phyloP scores from a whole-genome alignment of 768 basidiomycete genomes.

The Amanita polypyramis region DNA sequence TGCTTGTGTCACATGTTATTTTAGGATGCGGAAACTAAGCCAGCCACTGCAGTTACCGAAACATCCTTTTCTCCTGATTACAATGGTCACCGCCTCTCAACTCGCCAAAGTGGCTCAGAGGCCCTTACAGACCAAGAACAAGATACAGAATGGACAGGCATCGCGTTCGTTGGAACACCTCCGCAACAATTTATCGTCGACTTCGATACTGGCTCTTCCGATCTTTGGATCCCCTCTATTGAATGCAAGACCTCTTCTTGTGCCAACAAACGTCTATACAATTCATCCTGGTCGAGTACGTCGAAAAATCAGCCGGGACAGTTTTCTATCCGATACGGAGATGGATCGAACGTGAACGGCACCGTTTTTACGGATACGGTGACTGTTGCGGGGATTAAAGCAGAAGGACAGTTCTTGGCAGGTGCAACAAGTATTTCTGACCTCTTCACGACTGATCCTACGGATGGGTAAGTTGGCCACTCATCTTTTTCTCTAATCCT shows the following conservation, averaged over 20 bases:
- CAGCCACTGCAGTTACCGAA: not conserved
- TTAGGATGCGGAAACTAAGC: slow-evolving; percentile 1
- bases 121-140: not conserved
- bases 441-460: not conserved
- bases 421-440: not conserved
- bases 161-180: not conserved
- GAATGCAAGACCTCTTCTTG: slow-evolving; percentile 19
- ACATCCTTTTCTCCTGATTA: not conserved
- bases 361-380: slow-evolving; percentile 29
- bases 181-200: slow-evolving; percentile 12
- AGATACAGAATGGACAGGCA: not conserved
- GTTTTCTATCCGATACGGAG: slow-evolving; percentile 31
- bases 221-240: slow-evolving; percentile 21
- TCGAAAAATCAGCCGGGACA: not conserved
- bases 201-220: slow-evolving; percentile 26
- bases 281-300: slow-evolving; percentile 16
- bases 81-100: too few species aligned
- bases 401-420: slow-evolving; percentile 6
- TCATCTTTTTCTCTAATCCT: too few species aligned
- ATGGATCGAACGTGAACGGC: slow-evolving; percentile 30
- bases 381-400: slow-evolving; percentile 18
- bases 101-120: not conserved
- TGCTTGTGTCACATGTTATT: too few species aligned
- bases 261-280: slow-evolving; percentile 23
- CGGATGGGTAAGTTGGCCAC: not conserved